Evolutionary conservation across 2,329 filamentous ascomycete species (phyloP).

Genomic region (Alternaria angustiovoidea): DNA sequence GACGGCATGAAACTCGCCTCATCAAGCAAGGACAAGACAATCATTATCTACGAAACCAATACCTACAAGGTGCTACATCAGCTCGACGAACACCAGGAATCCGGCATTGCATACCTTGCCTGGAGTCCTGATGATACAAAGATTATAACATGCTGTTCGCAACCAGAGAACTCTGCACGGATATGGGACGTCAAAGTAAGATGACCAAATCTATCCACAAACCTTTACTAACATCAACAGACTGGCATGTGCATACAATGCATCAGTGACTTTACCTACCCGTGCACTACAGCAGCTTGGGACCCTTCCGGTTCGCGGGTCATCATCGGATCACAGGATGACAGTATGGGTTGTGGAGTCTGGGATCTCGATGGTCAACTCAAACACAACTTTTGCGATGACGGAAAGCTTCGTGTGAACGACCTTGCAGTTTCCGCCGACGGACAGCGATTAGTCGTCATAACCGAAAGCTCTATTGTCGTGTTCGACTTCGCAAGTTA

Average conservation of each 20-base stretch:
- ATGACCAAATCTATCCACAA: background rate
- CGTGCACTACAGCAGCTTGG: constrained; percentile 92
- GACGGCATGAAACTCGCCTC: constrained; percentile 84
- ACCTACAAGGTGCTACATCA: constrained; percentile 71
- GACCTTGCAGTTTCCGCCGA: constrained; percentile 85
- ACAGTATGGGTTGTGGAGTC: constrained; percentile 44
- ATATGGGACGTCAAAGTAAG: constrained; percentile 70
- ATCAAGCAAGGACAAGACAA: constrained; percentile 75
- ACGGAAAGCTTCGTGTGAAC: constrained; percentile 74
- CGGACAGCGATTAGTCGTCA: constrained; percentile 79
- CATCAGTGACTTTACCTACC: constrained; percentile 77
- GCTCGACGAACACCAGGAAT: constrained; percentile 70
- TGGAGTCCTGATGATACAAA: constrained; percentile 94
- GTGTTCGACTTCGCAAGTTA: constrained; percentile 82
- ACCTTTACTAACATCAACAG: constrained; percentile 26
- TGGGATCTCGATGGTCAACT: constrained; percentile 71
- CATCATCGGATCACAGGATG: constrained; percentile 67
- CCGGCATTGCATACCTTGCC: constrained; percentile 79
- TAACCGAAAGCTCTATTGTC: constrained; percentile 75
- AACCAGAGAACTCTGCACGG: constrained; percentile 69
- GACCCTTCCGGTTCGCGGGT: constrained; percentile 78
- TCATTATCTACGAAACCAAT: constrained; percentile 82
- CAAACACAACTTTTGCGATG: constrained; percentile 69
- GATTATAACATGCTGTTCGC: constrained; percentile 82
- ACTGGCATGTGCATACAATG: constrained; percentile 62